phyloP scores from a whole-genome alignment of 2,329 filamentous ascomycete genomes.

The Xenoacremonium recifei region DNA sequence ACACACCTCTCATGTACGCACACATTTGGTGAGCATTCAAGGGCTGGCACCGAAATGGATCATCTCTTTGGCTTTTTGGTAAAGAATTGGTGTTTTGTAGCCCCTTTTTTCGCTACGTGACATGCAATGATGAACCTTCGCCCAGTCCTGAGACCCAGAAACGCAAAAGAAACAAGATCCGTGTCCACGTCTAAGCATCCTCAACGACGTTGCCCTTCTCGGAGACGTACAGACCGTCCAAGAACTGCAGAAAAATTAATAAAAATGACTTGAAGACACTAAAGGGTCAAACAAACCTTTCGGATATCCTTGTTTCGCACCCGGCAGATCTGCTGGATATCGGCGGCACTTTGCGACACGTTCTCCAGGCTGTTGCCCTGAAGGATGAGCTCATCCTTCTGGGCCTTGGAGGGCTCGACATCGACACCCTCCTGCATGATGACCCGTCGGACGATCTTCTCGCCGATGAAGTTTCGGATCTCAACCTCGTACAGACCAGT shows the following conservation, averaged over 20 bases:
- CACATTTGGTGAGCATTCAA: constrained; percentile 8
- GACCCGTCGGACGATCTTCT: constrained; percentile 97
- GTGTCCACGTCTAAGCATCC: constrained; percentile 58
- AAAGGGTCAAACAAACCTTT: constrained; percentile 61
- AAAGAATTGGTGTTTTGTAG: constrained; percentile 41
- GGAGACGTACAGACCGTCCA: constrained; percentile 99
- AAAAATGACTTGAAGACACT: neutral
- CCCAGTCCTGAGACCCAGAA: constrained; percentile 64
- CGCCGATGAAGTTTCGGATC: constrained; percentile 99
- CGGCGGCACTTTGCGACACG: constrained; percentile 96
- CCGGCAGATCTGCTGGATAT: constrained; percentile 99
- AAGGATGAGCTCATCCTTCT: constrained; percentile 97
- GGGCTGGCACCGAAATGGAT: constrained; percentile 26
- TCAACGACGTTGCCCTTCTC: constrained; percentile 95
- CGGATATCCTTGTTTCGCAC: constrained; percentile 99
- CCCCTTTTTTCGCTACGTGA: constrained; percentile 55
- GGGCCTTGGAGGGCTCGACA: constrained; percentile 82
- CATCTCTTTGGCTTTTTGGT: constrained; percentile 40
- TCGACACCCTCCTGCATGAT: constrained; percentile 88
- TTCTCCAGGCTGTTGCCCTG: constrained; percentile 93
- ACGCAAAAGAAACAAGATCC: constrained; percentile 54
- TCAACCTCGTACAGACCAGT: constrained; percentile 87
- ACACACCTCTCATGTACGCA: constrained; percentile 2
- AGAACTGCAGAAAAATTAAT: constrained; percentile 63
- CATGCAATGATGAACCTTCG: constrained; percentile 62